Evolutionary conservation across 331 rosid genomes (phyloP), one percentile per base, ranked within the genome.

Genomic region (Quercus phellos): DNA sequence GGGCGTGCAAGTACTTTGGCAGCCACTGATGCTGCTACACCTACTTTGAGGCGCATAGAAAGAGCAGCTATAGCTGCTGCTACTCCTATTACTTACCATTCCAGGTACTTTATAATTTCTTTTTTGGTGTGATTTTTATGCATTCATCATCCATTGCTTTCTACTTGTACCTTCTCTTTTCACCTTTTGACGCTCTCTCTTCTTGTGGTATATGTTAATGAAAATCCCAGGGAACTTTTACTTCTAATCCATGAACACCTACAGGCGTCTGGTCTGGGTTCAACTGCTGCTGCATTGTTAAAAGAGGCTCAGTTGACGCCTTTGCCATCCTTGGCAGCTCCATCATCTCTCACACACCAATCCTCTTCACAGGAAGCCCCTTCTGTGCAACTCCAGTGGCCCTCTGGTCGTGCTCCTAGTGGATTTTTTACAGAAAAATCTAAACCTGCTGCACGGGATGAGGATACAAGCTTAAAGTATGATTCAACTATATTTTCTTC

Each of bases 41-140:
- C 99, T 56, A 91, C 99, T 18, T 82, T 95, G 87, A 93, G 98
- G 92, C 96, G 99, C 79, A 90, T 95, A 78, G 99, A 95, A 89
- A 93, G 99, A 82, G 99, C 96, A 73, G 99, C 99, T 54, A 93
- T 95, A 71, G 99, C 99, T 72, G 98, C 99, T 85, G 99, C 99
- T 29, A 95, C 99, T 77, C 99, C 99, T 72, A 95, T 95, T 79
- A 91, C 97, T 74, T 95, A 95, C 83, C 98, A 93, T 81, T 83
- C 96, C 81, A 93, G 92, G 99, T 95, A 84, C 70, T 71, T 77
- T 1, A 32, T 72, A 38, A 67, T 72, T 74, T 69, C 72, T 72
- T 60, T 55, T 8, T 10, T 51, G 51, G 34, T 54, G 29, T 68
- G 64, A 58, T 69, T 74, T 24, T 75, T 46, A 42, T 72, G 50